Base-by-base conservation (phyloP, 2,329 filamentous ascomycete species). In the Colletotrichum musicola region DNA sequence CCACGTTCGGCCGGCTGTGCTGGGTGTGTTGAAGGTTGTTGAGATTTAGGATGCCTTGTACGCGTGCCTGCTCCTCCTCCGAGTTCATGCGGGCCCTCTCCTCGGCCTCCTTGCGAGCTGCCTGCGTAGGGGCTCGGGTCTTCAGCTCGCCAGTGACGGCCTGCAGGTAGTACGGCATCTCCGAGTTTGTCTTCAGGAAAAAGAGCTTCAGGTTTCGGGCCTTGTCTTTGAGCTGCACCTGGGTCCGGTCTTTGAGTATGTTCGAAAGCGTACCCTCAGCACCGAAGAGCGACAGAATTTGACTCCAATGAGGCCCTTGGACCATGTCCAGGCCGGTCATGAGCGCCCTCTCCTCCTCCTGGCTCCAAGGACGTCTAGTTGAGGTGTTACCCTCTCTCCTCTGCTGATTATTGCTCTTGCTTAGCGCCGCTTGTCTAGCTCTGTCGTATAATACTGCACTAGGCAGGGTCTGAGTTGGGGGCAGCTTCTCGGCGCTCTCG, bases 201-300 rank as follows among this genome's bases (percentile, higher is more conserved):
- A 96, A 97, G 0, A 97, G 82, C 78, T 97, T 97, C 56, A 97
- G 81, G 72, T 97, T 97, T 57, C 94, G 86, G 1, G 94, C 94
- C 79, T 97, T 97, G 77, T 97, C 94, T 78, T 97, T 97, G 13
- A 97, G 84, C 77, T 97, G 94, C 0, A 97, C 94, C 76, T 97
- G 94, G 51, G 94, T 97, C 40, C 94, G 88, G 76, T 97, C 94
- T 73, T 95, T 95, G 20, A 97, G 85, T 25, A 95, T 92, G 73
- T 95, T 92, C 54, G 90, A 95, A 25, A 95, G 88, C 0, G 91
- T 92, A 5, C 94, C 94, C 49, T 91, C 92, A 0, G 89, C 87
- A 0, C 94, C 94, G 76, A 95, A 97, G 49, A 97, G 86, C 1
- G 91, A 91, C 13, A 97, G 83, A 54, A 97, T 97, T 76, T 97